Base-by-base conservation (phyloP, 148 eudicot species). In the Gaultheria prostrata region DNA sequence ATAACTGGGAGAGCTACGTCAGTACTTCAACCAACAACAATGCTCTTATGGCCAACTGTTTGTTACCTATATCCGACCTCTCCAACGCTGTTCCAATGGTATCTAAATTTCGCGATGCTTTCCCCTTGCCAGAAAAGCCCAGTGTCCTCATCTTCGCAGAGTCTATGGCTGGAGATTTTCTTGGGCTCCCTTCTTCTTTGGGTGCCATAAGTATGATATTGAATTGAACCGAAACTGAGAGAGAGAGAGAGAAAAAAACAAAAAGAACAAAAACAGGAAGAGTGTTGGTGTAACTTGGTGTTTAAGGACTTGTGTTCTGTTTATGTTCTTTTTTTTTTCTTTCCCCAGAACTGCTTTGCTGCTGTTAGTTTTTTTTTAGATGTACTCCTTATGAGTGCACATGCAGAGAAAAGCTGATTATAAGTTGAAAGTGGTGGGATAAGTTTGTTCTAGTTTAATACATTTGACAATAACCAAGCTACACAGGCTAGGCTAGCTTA, bases 31-130 rank as follows among this genome's bases (percentile, higher is more conserved):
- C 90, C 15, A 33, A 32, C 21, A 71, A 32, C 2, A 76, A 59
- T 28, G 92, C 92, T 5, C 92, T 92, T 43, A 90, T 93, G 7
- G 94, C 97, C n/a, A 93, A 93, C 77, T 93, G 97, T 74, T 70
- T 93, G 71, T 77, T 92, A 78, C 97, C 97, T 11, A 88, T 84
- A 1, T 56, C 87, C 18, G 82, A 88, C 80, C 89, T 93, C 78
- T 89, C 89, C 0, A 74, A 75, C 18, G 97, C 97, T 45, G 79
- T 91, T 13, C 97, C 94, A 3, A 85, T 90, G 46, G 32, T 73
- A 30, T 59, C 86, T 0, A 82, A 45, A 39, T 75, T 87, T 4
- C 46, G 10, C 43, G 82, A 80, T 28, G 21, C 82, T 6, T 78
- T 79, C 12, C n/a, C 71, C n/a, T 28, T 18, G 48, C 56, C 65